Conservation (phyloP, 1,139 yeast species). For the Groenewaldozyma auringiensis region DNA sequence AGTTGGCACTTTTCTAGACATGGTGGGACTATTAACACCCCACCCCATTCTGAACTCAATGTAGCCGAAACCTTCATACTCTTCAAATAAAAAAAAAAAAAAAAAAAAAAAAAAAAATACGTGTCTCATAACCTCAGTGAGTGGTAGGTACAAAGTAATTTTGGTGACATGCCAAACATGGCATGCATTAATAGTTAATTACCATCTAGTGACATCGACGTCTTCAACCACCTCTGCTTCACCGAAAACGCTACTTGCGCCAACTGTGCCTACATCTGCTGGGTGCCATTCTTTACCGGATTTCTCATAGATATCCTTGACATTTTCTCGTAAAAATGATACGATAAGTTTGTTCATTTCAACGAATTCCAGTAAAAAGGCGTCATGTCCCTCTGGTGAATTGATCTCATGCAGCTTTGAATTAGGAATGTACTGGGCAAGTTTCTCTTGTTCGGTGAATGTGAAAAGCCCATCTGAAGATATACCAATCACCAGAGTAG, state of each 20-base stretch:
- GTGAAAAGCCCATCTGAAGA: constrained; percentile 91
- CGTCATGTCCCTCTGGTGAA: constrained; percentile 98
- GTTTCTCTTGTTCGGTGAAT: constrained; percentile 76
- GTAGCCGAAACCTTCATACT: too few species aligned
- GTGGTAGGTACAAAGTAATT: too few species aligned
- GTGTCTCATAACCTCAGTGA: too few species aligned
- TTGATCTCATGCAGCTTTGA: constrained; percentile 61
- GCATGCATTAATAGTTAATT: too few species aligned
- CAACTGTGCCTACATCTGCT: constrained; percentile 40
- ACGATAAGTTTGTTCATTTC: constrained; percentile 66
- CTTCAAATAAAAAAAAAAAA: too few species aligned
- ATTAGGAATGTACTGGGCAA: constrained; percentile 69
- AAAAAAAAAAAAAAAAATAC: too few species aligned
- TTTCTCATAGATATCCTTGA: constrained; percentile 49
- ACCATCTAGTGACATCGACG: constrained; percentile 71
- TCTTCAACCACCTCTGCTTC: constrained; percentile 57
- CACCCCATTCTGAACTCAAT: too few species aligned
- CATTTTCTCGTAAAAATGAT: constrained; percentile 50
- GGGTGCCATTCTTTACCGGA: constrained; percentile 46
- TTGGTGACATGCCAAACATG: too few species aligned
- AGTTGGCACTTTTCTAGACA: too few species aligned
- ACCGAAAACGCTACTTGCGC: constrained; percentile 78
- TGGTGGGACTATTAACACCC: too few species aligned
- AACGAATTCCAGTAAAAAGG: constrained; percentile 82
- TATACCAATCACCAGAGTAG: constrained; percentile 80